Conservation (phyloP, 768 basidiomycete genomes). For the Tylopilus rubrobrunneus region DNA sequence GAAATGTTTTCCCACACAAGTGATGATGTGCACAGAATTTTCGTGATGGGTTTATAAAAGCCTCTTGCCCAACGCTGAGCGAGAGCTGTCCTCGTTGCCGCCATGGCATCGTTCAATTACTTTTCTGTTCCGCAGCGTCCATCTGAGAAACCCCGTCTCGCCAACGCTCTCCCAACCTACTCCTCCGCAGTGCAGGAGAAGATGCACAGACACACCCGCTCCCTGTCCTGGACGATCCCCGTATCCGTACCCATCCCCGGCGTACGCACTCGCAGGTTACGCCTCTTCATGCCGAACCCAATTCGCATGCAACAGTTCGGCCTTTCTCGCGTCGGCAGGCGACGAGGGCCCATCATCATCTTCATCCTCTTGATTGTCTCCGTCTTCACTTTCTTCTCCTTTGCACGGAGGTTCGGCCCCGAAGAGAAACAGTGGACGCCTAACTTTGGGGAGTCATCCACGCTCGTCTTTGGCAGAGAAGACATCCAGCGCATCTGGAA, state of each 20-base stretch:
- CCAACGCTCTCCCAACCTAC: conserved; percentile 44
- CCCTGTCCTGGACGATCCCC: conserved; percentile 55
- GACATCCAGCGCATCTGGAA: conserved; percentile 91
- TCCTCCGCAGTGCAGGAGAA: conserved; percentile 68
- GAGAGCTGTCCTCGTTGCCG: conserved; percentile 4
- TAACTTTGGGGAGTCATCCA: conserved; percentile 57
- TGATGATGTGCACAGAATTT: no score
- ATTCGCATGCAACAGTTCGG: conserved; percentile 54
- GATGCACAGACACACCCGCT: conserved; percentile 43
- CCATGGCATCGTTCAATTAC: conserved; percentile 46
- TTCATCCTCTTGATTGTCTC: conserved; percentile 43
- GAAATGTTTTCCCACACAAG: conserved; percentile 25
- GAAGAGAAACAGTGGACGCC: conserved; percentile 62
- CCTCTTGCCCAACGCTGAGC: conserved; percentile 4
- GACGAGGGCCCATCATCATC: conserved; percentile 53
- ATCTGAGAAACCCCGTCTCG: conserved; percentile 38
- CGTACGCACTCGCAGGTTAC: conserved; percentile 50
- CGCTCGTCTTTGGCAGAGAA: conserved; percentile 69
- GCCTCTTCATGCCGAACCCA: conserved; percentile 59
- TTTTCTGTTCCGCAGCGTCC: conserved; percentile 44
- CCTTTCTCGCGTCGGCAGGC: conserved; percentile 54
- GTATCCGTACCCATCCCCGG: conserved; percentile 61
- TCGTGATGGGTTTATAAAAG: conserved; percentile 8
- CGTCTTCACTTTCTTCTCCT: conserved; percentile 55
- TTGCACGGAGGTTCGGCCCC: conserved; percentile 58